Conservation (phyloP, 805 yeast genomes). For the Candida boleticola region DNA sequence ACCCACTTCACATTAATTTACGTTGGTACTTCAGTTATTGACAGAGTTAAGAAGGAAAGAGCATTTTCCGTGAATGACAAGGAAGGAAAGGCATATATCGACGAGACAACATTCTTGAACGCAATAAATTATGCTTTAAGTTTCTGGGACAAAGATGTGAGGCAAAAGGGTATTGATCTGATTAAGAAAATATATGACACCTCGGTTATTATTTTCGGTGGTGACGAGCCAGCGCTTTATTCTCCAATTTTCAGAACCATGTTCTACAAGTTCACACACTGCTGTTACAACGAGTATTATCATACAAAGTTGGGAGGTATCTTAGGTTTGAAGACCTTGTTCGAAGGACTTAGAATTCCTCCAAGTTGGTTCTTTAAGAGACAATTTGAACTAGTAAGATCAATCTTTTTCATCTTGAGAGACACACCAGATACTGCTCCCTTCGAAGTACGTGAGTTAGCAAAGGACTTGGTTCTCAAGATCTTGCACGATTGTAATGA, state of each 20-base stretch:
- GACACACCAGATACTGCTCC: constrained; percentile 92
- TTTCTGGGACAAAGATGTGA: constrained; percentile 67
- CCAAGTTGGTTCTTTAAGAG: constrained; percentile 69
- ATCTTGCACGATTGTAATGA: constrained; percentile 64
- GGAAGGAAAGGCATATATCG: constrained; percentile 71
- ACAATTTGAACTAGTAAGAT: constrained; percentile 81
- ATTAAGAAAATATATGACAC: constrained; percentile 60
- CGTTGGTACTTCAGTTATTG: constrained; percentile 68
- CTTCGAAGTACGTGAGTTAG: constrained; percentile 66
- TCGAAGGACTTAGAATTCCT: constrained; percentile 67
- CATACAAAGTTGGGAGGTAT: constrained; percentile 88
- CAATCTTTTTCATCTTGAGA: constrained; percentile 83
- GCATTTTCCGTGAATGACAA: constrained; percentile 73
- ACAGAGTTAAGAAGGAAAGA: constrained; percentile 63
- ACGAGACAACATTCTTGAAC: constrained; percentile 66
- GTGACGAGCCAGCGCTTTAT: constrained; percentile 62
- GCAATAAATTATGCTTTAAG: constrained; percentile 81
- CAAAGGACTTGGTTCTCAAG: constrained; percentile 63
- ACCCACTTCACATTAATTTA: constrained; percentile 79
- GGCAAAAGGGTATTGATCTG: constrained; percentile 67
- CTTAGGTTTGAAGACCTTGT: constrained; percentile 71
- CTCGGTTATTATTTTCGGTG: constrained; percentile 61
- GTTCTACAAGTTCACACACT: constrained; percentile 81
- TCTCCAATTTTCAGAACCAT: constrained; percentile 75
- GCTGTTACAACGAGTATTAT: constrained; percentile 87